A percentile compares a stretch with the other conserved stretches of the same genome.
phyloP scores from a whole-genome alignment of 2,329 filamentous ascomycete genomes.

The Colletotrichum truncatum region DNA sequence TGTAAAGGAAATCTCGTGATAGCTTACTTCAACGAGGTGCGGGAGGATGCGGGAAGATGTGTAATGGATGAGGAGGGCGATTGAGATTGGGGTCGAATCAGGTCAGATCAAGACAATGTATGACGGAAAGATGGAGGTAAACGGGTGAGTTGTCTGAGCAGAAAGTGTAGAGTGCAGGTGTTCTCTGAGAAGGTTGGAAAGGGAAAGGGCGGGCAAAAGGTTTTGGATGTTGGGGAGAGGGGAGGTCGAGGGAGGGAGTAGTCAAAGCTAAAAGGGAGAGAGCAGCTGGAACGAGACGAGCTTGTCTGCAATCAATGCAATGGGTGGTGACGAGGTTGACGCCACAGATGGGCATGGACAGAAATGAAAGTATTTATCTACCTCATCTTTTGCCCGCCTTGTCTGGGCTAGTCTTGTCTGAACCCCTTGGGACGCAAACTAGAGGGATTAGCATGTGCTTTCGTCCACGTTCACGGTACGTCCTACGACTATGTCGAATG shows the following conservation, averaged over 20 bases:
- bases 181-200: constrained; percentile 5
- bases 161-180: background rate
- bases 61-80: too few relatives aligned
- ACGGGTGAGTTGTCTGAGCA: background rate
- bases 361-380: constrained; percentile 31
- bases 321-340: constrained; percentile 27
- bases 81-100: background rate
- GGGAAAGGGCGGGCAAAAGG: constrained; percentile 8
- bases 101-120: background rate
- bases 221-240: constrained; percentile 6
- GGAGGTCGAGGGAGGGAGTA: constrained; percentile 13
- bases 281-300: constrained; percentile 22
- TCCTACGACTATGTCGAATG: constrained; percentile 10
- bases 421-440: constrained; percentile 25
- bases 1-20: too few relatives aligned
- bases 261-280: constrained; percentile 20
- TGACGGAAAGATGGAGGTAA: background rate
- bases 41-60: too few relatives aligned
- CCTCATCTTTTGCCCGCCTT: background rate
- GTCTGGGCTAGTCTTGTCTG: constrained; percentile 7
- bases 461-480: background rate
- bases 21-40: too few relatives aligned
- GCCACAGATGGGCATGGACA: constrained; percentile 26
- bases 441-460: constrained; percentile 16
- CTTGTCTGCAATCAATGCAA: constrained; percentile 12